These are phyloP conservation scores for Kuraishia ogatae DNA, from an alignment of 805 yeast genomes.

Conservation along the genomic window DNA sequence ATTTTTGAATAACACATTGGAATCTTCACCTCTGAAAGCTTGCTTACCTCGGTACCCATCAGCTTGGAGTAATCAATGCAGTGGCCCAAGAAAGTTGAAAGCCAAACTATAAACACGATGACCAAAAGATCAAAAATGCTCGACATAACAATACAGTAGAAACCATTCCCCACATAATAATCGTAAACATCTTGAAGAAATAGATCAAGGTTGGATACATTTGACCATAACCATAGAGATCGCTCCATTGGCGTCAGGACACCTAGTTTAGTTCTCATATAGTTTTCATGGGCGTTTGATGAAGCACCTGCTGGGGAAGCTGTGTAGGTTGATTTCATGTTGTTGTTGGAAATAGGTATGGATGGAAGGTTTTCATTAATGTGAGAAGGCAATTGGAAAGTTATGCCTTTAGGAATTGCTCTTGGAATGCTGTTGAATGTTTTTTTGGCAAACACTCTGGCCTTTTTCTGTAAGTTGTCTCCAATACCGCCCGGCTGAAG, in stretches of 20 bases:
- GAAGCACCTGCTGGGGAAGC: neutral
- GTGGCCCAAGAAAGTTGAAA: constrained; percentile 70
- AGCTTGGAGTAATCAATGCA: constrained; percentile 58
- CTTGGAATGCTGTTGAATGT: constrained; percentile 3
- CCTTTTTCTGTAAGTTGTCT: neutral
- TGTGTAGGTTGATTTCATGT: neutral
- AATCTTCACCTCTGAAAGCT: constrained; percentile 33
- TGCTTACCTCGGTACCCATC: constrained; percentile 19
- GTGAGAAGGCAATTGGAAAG: constrained; percentile 5
- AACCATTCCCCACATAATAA: constrained; percentile 82
- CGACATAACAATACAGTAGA: constrained; percentile 63
- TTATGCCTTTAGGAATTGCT: constrained; percentile 4
- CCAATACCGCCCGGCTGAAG: neutral
- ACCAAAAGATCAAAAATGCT: constrained; percentile 63
- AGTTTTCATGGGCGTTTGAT: constrained; percentile 12
- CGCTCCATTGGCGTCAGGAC: constrained; percentile 57
- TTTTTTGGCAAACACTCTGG: constrained; percentile 1
- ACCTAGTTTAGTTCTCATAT: constrained; percentile 23
- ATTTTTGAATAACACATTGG: constrained; percentile 38
- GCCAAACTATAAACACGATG: constrained; percentile 67
- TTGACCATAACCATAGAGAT: constrained; percentile 95
- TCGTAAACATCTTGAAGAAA: constrained; percentile 77
- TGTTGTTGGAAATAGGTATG: neutral
- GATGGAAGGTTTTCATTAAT: neutral
- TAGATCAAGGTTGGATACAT: constrained; percentile 82